A percentile compares a stretch with the other conserved stretches of the same genome.
Conservation (phyloP, 352 stramenopile species). For the Phytophthora ohioensis region DNA sequence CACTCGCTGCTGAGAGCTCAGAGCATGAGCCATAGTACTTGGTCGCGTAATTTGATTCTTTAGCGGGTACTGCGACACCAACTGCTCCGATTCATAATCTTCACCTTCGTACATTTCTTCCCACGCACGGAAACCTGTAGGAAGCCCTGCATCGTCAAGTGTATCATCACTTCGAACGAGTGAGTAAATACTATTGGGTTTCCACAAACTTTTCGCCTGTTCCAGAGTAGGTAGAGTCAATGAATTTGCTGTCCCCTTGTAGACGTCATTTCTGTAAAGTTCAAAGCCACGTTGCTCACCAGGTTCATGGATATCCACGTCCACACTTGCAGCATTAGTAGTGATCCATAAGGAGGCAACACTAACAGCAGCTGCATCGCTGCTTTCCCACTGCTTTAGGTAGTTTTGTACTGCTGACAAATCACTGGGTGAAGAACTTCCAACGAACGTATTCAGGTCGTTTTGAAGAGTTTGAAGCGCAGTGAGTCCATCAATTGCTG, state of each 20-base stretch:
- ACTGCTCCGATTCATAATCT: constrained; percentile 60
- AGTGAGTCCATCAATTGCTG: constrained; percentile 40
- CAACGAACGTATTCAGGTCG: constrained; percentile 29
- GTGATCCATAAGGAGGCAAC: constrained; percentile 56
- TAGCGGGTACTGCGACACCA: constrained; percentile 50
- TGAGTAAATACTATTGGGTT: constrained; percentile 49
- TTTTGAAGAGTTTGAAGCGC: constrained; percentile 29
- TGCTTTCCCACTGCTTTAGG: constrained; percentile 58
- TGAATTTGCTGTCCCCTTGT: constrained; percentile 10
- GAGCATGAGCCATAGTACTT: constrained; percentile 23
- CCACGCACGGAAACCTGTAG: constrained; percentile 64
- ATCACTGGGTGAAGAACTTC: constrained; percentile 18
- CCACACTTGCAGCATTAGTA: constrained; percentile 37
- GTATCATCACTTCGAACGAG: constrained; percentile 38
- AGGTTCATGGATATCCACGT: constrained; percentile 49
- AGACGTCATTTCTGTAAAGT: constrained; percentile 44
- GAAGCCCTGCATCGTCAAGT: constrained; percentile 37
- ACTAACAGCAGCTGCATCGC: constrained; percentile 36
- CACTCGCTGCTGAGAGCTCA: constrained; percentile 34
- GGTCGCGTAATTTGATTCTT: constrained; percentile 30
- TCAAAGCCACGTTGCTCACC: constrained; percentile 66
- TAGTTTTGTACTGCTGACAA: constrained; percentile 47
- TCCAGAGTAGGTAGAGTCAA: constrained; percentile 41
- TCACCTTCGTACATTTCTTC: constrained; percentile 64
- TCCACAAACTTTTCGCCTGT: constrained; percentile 58